These are phyloP conservation scores for Haplographium delicatum DNA, from an alignment of 495 filamentous ascomycete species.

Conservation along the genomic window DNA sequence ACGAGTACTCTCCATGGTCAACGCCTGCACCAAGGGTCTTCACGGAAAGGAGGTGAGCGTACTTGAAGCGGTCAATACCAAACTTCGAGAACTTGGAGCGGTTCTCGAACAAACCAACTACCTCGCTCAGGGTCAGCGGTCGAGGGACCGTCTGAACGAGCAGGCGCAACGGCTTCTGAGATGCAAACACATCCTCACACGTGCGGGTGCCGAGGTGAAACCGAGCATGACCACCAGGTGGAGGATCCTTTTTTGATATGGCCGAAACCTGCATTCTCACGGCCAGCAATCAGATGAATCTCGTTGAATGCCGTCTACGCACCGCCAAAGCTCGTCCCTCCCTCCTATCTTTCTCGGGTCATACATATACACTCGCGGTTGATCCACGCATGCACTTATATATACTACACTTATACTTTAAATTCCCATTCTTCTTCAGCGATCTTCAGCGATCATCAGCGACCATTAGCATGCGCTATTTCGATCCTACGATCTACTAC, in stretches of 20 bases:
- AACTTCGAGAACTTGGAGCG: neutral
- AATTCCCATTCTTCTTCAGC: too few relatives aligned
- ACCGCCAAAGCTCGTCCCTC: too few relatives aligned
- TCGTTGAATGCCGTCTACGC: too few relatives aligned
- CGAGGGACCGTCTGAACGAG: neutral
- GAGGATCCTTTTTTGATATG: neutral
- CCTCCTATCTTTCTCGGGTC: too few relatives aligned
- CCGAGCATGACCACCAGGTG: neutral
- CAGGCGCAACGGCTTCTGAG: neutral
- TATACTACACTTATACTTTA: too few relatives aligned
- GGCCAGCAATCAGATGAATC: too few relatives aligned
- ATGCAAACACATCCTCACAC: neutral
- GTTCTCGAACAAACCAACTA: neutral
- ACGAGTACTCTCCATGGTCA: conserved; percentile 16
- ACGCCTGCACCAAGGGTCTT: conserved; percentile 2
- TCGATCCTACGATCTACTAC: too few relatives aligned
- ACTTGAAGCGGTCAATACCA: neutral
- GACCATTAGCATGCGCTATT: too few relatives aligned
- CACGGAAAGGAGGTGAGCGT: neutral
- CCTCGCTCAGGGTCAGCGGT: neutral
- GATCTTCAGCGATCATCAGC: too few relatives aligned
- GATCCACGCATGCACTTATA: too few relatives aligned
- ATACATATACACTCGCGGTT: too few relatives aligned
- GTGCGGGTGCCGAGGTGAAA: neutral
- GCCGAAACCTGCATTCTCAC: too few relatives aligned